phyloP scores from a whole-genome alignment of 169 alveolate genomes.

The Plasmodium gonderi region DNA sequence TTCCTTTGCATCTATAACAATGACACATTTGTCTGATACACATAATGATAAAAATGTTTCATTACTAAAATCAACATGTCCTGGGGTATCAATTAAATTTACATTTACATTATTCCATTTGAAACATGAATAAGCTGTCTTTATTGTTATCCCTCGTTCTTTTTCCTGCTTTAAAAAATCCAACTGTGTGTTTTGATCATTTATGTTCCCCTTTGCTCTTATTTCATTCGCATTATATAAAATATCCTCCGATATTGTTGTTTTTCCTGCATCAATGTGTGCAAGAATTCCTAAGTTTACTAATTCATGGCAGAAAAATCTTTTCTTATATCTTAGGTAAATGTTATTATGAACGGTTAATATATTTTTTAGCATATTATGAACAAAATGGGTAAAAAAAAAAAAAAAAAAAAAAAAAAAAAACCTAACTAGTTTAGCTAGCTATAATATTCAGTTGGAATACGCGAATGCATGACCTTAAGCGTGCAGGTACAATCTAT shows the following conservation, averaged over 20 bases:
- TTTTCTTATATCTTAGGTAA: background rate
- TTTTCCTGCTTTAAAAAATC: conserved; percentile 90
- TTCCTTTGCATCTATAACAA: conserved; percentile 91
- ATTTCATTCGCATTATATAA: conserved; percentile 87
- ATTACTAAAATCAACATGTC: conserved; percentile 93
- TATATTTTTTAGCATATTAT: conserved; percentile 23
- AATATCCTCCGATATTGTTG: conserved; percentile 90
- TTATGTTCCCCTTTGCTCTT: conserved; percentile 83
- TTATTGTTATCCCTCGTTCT: conserved; percentile 92
- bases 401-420: background rate
- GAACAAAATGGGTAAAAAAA: background rate
- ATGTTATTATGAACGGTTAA: background rate
- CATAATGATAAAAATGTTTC: conserved; percentile 90
- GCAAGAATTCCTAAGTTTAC: conserved; percentile 89
- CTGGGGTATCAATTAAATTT: conserved; percentile 94
- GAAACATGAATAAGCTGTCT: conserved; percentile 92
- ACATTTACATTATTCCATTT: conserved; percentile 85
- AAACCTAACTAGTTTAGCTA: background rate
- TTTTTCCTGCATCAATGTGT: conserved; percentile 93
- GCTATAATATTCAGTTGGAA: too few relatives aligned
- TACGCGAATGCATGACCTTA: too few relatives aligned
- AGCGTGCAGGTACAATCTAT: too few relatives aligned
- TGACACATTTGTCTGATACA: conserved; percentile 91
- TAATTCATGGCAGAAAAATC: conserved; percentile 36
- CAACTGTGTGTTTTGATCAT: conserved; percentile 91